phyloP scores from a whole-genome alignment of 495 filamentous ascomycete species.

The Aspergillus sparsus region DNA sequence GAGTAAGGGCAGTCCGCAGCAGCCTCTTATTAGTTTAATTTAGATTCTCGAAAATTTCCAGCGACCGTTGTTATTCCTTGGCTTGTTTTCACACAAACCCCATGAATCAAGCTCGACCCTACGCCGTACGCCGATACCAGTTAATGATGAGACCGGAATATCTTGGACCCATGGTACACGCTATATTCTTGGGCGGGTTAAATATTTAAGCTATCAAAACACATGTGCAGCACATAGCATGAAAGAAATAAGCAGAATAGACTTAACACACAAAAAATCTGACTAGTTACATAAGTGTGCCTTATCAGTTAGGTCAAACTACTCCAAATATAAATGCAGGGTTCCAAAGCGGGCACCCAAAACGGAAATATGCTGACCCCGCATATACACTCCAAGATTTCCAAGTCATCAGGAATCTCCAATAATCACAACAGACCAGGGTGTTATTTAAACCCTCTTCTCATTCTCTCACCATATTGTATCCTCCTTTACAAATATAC shows the following conservation, averaged over 20 bases:
- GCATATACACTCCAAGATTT: background rate
- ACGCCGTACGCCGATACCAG: too few species aligned
- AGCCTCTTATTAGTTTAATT: background rate
- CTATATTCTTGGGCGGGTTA: too few species aligned
- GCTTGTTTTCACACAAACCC: too few species aligned
- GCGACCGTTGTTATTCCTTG: too few species aligned
- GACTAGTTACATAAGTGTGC: background rate
- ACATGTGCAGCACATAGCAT: too few species aligned
- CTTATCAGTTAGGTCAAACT: background rate
- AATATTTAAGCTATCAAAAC: too few species aligned
- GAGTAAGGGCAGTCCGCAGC: constrained; percentile 6
- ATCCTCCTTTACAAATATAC: background rate
- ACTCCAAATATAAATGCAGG: background rate
- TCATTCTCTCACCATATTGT: background rate
- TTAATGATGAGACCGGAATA: too few species aligned
- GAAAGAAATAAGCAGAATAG: background rate
- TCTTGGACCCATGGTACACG: too few species aligned
- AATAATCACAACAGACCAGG: background rate
- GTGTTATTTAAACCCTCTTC: background rate
- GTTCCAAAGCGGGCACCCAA: background rate
- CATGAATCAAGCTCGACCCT: too few species aligned
- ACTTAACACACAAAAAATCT: background rate
- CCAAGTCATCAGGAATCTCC: background rate
- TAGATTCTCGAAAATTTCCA: too few species aligned
- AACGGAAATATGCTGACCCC: background rate